Conservation (phyloP, 2,329 filamentous ascomycete genomes). For the Neophaeococcomyces aloes region DNA sequence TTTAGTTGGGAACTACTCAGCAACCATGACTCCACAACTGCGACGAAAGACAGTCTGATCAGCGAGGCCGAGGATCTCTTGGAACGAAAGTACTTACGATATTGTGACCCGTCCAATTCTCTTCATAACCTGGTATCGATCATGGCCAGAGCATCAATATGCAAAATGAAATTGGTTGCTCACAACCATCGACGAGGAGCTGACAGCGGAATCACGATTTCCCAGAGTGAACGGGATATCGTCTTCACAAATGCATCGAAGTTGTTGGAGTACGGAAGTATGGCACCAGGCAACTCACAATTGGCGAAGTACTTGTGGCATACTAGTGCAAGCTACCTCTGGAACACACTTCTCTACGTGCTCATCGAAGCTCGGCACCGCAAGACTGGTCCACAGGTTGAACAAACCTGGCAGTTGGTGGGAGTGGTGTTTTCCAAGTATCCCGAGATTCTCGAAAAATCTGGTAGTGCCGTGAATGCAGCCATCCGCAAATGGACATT, state of each 20-base stretch:
- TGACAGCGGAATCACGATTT: conserved; percentile 17
- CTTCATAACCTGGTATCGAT: conserved; percentile 33
- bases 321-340: conserved; percentile 6
- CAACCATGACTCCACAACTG: conserved; percentile 16
- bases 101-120: conserved; percentile 41
- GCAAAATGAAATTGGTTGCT: conserved; percentile 34
- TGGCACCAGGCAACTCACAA: conserved; percentile 28
- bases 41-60: conserved; percentile 26
- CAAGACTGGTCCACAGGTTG: conserved; percentile 25
- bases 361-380: conserved; percentile 32
- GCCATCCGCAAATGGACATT: conserved; percentile 27
- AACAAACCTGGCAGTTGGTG: conserved; percentile 36
- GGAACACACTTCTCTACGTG: conserved; percentile 30
- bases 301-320: conserved; percentile 35
- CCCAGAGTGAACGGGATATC: conserved; percentile 27
- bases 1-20: conserved; percentile 10
- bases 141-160: conserved; percentile 33
- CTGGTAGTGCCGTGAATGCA: conserved; percentile 29
- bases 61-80: conserved; percentile 39
- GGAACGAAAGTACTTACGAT: conserved; percentile 43
- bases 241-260: conserved; percentile 32
- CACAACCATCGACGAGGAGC: conserved; percentile 32
- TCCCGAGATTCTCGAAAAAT: conserved; percentile 27
- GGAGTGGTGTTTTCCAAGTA: conserved; percentile 34
- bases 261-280: conserved; percentile 28